Conservation (phyloP, 2,329 filamentous ascomycete genomes). For the Talaromyces sp. region DNA sequence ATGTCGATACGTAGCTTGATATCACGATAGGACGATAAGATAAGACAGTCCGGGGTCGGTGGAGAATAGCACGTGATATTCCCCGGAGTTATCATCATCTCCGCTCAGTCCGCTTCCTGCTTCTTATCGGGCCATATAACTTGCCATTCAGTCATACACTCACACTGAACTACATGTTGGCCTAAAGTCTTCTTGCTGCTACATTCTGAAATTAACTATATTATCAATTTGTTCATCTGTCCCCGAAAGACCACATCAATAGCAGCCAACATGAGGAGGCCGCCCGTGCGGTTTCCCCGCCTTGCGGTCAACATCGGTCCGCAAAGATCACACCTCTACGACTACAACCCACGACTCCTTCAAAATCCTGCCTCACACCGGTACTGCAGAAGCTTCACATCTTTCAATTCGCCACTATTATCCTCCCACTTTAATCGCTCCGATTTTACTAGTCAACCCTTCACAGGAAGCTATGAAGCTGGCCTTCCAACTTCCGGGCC, state of each 20-base stretch:
- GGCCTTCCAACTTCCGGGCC: slow-evolving; percentile 60
- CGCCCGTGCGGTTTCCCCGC: slow-evolving; percentile 28
- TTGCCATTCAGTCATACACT: not conserved
- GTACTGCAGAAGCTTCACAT: slow-evolving; percentile 9
- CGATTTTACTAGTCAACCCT: slow-evolving; percentile 62
- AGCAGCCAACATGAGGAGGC: slow-evolving; percentile 30
- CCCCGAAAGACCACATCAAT: not conserved
- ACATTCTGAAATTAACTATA: too few relatives aligned
- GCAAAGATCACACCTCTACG: not conserved
- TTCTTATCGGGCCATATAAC: not conserved
- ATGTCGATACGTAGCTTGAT: not conserved
- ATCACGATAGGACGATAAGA: not conserved
- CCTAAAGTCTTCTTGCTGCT: not conserved
- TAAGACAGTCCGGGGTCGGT: not conserved
- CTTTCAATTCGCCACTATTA: slow-evolving; percentile 28
- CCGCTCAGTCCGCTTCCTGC: not conserved
- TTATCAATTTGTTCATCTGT: not conserved
- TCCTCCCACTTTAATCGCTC: slow-evolving; percentile 55
- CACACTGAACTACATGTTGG: not conserved
- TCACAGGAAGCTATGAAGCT: slow-evolving; percentile 61
- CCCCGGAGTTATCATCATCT: slow-evolving; percentile 6
- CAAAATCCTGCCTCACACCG: slow-evolving; percentile 20
- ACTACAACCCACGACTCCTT: slow-evolving; percentile 21
- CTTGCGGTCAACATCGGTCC: slow-evolving; percentile 23
- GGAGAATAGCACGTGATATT: not conserved